A percentile compares a stretch with the other conserved stretches of the same genome.
Evolutionary conservation across 1,284 basidiomycete species (phyloP).

Genomic region (Serendipita sp.): DNA sequence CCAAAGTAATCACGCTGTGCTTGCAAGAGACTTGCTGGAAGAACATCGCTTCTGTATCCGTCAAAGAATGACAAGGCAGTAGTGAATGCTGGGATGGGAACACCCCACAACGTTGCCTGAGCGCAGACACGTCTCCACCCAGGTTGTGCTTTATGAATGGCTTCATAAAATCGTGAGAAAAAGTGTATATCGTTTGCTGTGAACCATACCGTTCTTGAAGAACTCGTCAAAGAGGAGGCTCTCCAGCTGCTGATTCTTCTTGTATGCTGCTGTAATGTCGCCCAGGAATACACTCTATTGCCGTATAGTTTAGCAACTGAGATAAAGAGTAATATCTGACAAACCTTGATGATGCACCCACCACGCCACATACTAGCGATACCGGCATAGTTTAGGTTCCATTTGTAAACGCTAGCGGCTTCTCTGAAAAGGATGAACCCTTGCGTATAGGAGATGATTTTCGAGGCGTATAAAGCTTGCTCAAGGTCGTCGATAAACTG

Average conservation of each 20-base stretch:
- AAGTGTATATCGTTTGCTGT: not conserved
- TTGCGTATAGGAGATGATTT: conserved; percentile 98
- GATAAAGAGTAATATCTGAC: conserved; percentile 9
- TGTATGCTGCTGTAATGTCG: conserved; percentile 87
- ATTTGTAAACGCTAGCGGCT: conserved; percentile 79
- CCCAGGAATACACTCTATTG: conserved; percentile 79
- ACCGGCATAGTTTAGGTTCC: conserved; percentile 88
- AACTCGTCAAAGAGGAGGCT: conserved; percentile 94
- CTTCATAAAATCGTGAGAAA: conserved; percentile 24
- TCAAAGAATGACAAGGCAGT: conserved; percentile 98
- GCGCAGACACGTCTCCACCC: conserved; percentile 98
- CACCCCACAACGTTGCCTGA: conserved; percentile 94
- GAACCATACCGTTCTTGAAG: conserved; percentile 73
- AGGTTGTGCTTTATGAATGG: conserved; percentile 87
- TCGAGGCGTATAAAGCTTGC: conserved; percentile 97
- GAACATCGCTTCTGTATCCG: conserved; percentile 83
- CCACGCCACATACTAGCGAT: conserved; percentile 99
- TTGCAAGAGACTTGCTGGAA: conserved; percentile 92
- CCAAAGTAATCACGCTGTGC: conserved; percentile 90
- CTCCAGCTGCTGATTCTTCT: conserved; percentile 77
- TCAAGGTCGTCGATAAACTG: conserved; percentile 99
- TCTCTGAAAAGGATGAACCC: conserved; percentile 99
- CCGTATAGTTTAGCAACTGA: not conserved
- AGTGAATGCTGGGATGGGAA: conserved; percentile 90
- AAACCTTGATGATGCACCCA: conserved; percentile 94